Conservation (phyloP, 1,139 yeast species). For the Debaryomycetaceae sp. region DNA sequence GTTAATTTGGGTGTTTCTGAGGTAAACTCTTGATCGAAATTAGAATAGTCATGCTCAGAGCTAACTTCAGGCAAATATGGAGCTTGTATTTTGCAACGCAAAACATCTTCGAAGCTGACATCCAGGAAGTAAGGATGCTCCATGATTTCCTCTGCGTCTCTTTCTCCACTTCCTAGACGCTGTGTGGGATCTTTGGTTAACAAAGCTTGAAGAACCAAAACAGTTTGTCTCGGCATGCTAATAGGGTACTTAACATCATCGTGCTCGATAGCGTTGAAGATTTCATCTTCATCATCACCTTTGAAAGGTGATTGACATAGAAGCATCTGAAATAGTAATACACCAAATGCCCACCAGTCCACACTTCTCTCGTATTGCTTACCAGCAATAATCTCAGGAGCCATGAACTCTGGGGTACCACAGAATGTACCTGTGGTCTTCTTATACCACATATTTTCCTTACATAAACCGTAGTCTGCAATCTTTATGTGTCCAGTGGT, state of each 20-base stretch:
- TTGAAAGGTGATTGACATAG: constrained; percentile 95
- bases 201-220: constrained; percentile 85
- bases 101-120: constrained; percentile 84
- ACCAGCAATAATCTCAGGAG: constrained; percentile 93
- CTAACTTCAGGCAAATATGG: constrained; percentile 81
- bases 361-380: constrained; percentile 91
- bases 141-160: constrained; percentile 93
- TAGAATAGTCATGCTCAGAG: constrained; percentile 86
- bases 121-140: constrained; percentile 90
- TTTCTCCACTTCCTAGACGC: constrained; percentile 82
- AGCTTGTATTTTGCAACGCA: constrained; percentile 70
- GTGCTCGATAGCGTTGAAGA: constrained; percentile 93
- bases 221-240: constrained; percentile 97
- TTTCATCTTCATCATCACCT: constrained; percentile 98
- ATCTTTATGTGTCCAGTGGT: constrained; percentile 93
- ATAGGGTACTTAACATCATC: constrained; percentile 98
- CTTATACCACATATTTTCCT: constrained; percentile 93
- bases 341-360: constrained; percentile 99
- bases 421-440: constrained; percentile 92
- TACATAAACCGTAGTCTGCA: constrained; percentile 96
- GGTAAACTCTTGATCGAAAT: constrained; percentile 93
- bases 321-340: constrained; percentile 90
- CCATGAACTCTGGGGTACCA: constrained; percentile 99
- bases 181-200: constrained; percentile 81
- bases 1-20: constrained; percentile 93